These are phyloP conservation scores for Teunomyces atbi DNA, from an alignment of 805 yeast genomes.

Conservation along the genomic window DNA sequence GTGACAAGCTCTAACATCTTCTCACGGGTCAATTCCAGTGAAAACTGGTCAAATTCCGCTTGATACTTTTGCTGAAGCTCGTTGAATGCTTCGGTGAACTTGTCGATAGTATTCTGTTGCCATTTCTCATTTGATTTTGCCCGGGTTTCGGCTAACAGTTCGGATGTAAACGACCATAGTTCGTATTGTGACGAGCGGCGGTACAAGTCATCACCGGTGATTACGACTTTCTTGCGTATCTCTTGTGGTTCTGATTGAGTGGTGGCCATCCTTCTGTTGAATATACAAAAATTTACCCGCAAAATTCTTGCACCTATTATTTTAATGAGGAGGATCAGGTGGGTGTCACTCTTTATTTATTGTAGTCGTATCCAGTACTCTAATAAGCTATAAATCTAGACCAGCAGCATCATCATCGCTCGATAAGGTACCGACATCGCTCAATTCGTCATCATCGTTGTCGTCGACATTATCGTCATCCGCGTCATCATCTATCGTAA, in stretches of 20 bases:
- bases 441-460: conserved; percentile 40
- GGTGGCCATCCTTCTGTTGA: neutral
- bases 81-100: conserved; percentile 24
- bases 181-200: conserved; percentile 83
- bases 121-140: conserved; percentile 57
- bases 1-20: conserved; percentile 47
- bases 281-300: conserved; percentile 3
- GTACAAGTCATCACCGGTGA: conserved; percentile 82
- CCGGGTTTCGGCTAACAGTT: conserved; percentile 52
- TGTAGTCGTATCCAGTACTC: neutral
- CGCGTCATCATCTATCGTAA: conserved; percentile 41
- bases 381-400: conserved; percentile 7
- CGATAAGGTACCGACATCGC: conserved; percentile 49
- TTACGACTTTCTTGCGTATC: neutral
- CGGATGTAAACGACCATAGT: conserved; percentile 77
- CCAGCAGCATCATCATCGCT: conserved; percentile 41
- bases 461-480: conserved; percentile 34
- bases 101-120: conserved; percentile 27
- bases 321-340: neutral
- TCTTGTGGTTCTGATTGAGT: neutral
- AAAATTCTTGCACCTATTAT: neutral
- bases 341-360: neutral
- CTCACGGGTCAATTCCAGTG: conserved; percentile 28
- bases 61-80: conserved; percentile 19
- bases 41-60: conserved; percentile 29